Conservation (phyloP, 768 basidiomycete species). For the Panaeolus cyanescens region DNA sequence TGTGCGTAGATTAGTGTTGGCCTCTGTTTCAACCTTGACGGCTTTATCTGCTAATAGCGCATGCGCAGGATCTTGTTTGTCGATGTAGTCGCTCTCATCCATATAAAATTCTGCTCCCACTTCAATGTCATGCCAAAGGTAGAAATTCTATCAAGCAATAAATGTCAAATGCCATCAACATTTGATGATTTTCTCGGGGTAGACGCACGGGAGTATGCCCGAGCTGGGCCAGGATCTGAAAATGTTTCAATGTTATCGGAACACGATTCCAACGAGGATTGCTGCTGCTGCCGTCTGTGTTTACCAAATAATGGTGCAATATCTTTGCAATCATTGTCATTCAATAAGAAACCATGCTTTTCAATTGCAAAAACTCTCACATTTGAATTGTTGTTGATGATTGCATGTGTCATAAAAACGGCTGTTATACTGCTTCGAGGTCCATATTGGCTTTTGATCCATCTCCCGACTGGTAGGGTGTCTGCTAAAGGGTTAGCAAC, state of each 20-base stretch:
- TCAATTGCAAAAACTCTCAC: slow-evolving; percentile 25
- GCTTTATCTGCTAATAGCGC: slow-evolving; percentile 8
- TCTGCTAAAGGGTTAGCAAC: slow-evolving; percentile 36
- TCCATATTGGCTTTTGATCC: slow-evolving; percentile 61
- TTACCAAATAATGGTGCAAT: slow-evolving; percentile 45
- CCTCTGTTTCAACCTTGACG: slow-evolving; percentile 42
- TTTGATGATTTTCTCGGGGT: not conserved
- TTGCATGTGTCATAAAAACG: slow-evolving; percentile 71
- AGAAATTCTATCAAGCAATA: slow-evolving; percentile 41
- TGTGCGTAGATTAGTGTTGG: slow-evolving; percentile 27
- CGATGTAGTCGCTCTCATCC: slow-evolving; percentile 69
- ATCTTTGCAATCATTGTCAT: not conserved
- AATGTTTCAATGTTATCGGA: slow-evolving; percentile 76
- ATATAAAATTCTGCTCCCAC: slow-evolving; percentile 67
- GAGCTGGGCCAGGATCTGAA: slow-evolving; percentile 69
- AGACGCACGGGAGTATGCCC: slow-evolving; percentile 59
- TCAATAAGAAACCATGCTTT: slow-evolving; percentile 4
- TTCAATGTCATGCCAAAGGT: slow-evolving; percentile 63
- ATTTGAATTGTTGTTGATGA: slow-evolving; percentile 62
- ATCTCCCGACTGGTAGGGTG: slow-evolving; percentile 55
- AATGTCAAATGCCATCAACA: not conserved
- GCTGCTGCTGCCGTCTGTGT: slow-evolving; percentile 24
- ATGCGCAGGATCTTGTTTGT: slow-evolving; percentile 26
- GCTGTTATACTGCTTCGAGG: slow-evolving; percentile 59
- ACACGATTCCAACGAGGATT: slow-evolving; percentile 40